phyloP scores from a whole-genome alignment of 2,329 filamentous ascomycete genomes.

The Aspergillus nomiae region DNA sequence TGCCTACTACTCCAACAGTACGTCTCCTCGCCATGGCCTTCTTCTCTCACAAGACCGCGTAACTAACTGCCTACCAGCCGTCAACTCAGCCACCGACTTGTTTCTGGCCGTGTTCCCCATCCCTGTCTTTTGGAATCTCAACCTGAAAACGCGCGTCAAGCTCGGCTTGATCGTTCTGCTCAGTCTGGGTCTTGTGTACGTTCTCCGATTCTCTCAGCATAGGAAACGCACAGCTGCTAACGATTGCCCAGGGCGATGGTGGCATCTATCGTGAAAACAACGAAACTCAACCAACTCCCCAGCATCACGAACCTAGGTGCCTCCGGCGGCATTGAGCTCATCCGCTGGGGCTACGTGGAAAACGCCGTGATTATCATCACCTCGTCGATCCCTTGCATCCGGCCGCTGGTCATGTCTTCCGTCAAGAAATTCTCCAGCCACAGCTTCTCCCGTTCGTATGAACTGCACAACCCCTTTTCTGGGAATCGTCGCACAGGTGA shows the following conservation, averaged over 20 bases:
- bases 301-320: slow-evolving; percentile 30
- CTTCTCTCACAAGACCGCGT: no score
- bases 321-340: slow-evolving; percentile 26
- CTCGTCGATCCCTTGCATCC: slow-evolving; percentile 33
- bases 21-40: not conserved
- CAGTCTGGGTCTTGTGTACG: slow-evolving; percentile 31
- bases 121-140: slow-evolving; percentile 32
- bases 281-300: slow-evolving; percentile 27
- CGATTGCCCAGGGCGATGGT: slow-evolving; percentile 26
- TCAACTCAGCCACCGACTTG: slow-evolving; percentile 32
- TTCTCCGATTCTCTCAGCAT: not conserved
- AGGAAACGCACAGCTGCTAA: not conserved
- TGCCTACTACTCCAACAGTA: slow-evolving; percentile 33
- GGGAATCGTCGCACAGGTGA: slow-evolving; percentile 18
- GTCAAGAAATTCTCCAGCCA: slow-evolving; percentile 33
- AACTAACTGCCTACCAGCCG: slow-evolving; percentile 12
- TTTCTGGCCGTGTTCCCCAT: slow-evolving; percentile 34
- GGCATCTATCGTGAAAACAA: slow-evolving; percentile 36
- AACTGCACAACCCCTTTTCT: slow-evolving; percentile 28
- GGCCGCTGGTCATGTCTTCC: slow-evolving; percentile 32
- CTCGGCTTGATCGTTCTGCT: slow-evolving; percentile 30
- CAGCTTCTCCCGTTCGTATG: slow-evolving; percentile 28
- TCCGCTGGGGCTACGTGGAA: slow-evolving; percentile 34
- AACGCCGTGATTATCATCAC: slow-evolving; percentile 34
- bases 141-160: slow-evolving; percentile 31